Conservation (phyloP, 208 protist species). For the Histomonas meleagridis region DNA sequence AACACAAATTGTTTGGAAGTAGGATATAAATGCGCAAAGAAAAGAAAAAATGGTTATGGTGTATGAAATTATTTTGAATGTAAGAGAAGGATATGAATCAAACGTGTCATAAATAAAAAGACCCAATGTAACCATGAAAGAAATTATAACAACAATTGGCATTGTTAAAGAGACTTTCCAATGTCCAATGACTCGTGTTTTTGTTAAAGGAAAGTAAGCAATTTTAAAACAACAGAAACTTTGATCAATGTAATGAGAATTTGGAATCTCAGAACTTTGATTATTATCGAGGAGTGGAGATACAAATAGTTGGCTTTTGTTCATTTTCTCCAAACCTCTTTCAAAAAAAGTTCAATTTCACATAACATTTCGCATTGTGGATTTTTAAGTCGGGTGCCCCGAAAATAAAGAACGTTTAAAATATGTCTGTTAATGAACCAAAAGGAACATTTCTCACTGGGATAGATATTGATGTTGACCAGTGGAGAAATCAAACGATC, state of each 20-base stretch:
- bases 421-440: too few relatives aligned
- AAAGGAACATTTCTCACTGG: background rate
- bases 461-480: slow-evolving; percentile 2
- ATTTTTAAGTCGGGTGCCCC: too few relatives aligned
- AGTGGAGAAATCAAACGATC: background rate
- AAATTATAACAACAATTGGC: background rate
- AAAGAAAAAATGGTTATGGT: background rate
- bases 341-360: too few relatives aligned
- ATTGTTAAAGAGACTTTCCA: background rate
- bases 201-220: background rate
- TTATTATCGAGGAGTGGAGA: too few relatives aligned
- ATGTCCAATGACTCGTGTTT: background rate
- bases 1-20: background rate
- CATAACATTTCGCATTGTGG: too few relatives aligned
- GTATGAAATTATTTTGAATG: background rate
- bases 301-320: too few relatives aligned
- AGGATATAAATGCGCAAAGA: background rate
- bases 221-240: background rate
- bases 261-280: too few relatives aligned
- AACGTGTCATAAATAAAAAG: background rate
- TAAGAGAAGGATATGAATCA: background rate
- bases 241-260: background rate
- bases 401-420: too few relatives aligned
- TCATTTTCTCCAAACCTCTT: too few relatives aligned
- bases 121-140: background rate